Evolutionary conservation across 2,329 filamentous ascomycete genomes (phyloP), one percentile per base, ranked within the genome.

Genomic region (Diplocarpon mali): DNA sequence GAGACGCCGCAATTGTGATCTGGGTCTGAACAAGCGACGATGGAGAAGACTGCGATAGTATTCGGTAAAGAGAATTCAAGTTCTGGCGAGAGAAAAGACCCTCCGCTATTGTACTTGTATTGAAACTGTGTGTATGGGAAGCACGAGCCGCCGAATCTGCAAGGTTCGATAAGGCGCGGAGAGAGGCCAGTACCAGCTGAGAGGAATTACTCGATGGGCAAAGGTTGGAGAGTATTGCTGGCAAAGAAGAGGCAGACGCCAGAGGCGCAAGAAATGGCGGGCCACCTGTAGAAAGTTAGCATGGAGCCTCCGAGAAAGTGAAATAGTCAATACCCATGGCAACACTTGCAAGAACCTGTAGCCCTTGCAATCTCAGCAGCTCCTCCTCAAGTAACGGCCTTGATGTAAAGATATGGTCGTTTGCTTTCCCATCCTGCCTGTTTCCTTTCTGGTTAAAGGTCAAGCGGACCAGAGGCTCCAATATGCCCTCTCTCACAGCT

Each of bases 311-410:
- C 15, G 7, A 30, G n/a, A 14, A 12, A 15, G n/a, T 28, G 15
- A 27, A 7, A 31, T 27, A 24, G 42, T 54, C 71, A 20, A 57
- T 71, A 88, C 89, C 88, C 65, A 84, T 81, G 46, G 87, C 85
- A 59, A 96, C 76, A 62, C 85, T 92, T 38, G 83, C 81, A 30
- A 94, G 68, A n/a, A 95, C 74, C 52, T 93, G 79, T 32, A 89
- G 75, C n/a, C 84, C 83, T 62, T 94, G 85, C 45, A 92, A 68
- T 53, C 78, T 76, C 38, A 81, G 71, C 36, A 76, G 72, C 45
- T 89, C 81, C 47, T 85, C 78, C 10, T 80, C 75, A 2, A 70
- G 71, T 53, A 79, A 61, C n/a, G 55, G 49, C 32, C 47, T 45
- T 8, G 51, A 40, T 35, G 54, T 48, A 45, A 55, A 54, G 62